These are phyloP conservation scores for Sarocladium brachiariae DNA, from an alignment of 2,329 filamentous ascomycete genomes.

Conservation along the genomic window DNA sequence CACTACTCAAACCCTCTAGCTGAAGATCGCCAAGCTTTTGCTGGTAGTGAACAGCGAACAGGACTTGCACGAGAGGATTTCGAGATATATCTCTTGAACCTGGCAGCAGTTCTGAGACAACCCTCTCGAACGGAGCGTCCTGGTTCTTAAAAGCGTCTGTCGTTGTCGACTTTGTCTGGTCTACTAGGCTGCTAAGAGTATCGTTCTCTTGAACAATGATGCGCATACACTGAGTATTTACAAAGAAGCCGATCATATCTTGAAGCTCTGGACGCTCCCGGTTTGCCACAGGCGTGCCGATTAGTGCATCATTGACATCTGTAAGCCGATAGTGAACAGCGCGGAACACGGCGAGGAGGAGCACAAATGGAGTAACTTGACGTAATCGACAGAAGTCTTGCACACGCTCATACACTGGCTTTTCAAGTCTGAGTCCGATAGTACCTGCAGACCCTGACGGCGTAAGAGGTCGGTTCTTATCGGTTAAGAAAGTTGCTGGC, in stretches of 20 bases:
- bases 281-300: conserved; percentile 1
- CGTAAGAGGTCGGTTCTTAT: neutral
- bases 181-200: neutral
- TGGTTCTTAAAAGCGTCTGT: conserved; percentile 3
- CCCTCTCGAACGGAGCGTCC: conserved; percentile 7
- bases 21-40: neutral
- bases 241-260: conserved; percentile 6
- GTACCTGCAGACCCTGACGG: neutral
- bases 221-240: conserved; percentile 7
- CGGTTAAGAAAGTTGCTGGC: conserved; percentile 24
- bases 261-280: conserved; percentile 7
- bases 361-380: neutral
- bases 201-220: neutral
- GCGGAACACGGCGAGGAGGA: neutral
- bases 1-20: conserved; percentile 2
- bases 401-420: conserved; percentile 11
- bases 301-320: neutral
- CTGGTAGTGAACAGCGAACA: conserved; percentile 10
- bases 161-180: neutral
- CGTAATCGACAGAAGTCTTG: conserved; percentile 2
- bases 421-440: conserved; percentile 10
- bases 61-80: conserved; percentile 9
- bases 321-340: conserved; percentile 3
- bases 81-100: conserved; percentile 8
- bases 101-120: neutral